Percentiles rank a stretch among this genome's conserved stretches.
These are phyloP conservation scores for Sugiyamaella castrensis DNA, from an alignment of 1,139 yeast species.

Conservation along the genomic window DNA sequence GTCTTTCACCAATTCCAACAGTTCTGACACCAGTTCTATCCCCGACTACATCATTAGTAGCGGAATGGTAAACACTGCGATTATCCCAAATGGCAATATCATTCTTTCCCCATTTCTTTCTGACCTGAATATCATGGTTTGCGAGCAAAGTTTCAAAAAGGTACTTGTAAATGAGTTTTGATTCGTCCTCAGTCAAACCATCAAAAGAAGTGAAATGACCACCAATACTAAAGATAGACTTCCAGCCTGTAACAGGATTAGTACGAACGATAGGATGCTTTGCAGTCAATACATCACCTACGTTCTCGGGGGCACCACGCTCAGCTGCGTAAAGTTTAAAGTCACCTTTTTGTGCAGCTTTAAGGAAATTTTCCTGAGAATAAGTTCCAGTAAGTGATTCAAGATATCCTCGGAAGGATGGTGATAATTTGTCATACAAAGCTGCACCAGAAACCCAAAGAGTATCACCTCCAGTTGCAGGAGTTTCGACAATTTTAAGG, in stretches of 20 bases:
- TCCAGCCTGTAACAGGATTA: slow-evolving; percentile 57
- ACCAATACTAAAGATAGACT: slow-evolving; percentile 45
- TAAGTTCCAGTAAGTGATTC: slow-evolving; percentile 38
- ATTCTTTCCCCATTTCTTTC: slow-evolving; percentile 54
- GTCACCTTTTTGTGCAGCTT: slow-evolving; percentile 28
- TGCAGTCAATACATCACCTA: slow-evolving; percentile 30
- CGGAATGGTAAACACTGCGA: slow-evolving; percentile 34
- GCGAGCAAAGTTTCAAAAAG: slow-evolving; percentile 43
- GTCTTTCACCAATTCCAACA: slow-evolving; percentile 29
- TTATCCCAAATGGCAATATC: slow-evolving; percentile 50
- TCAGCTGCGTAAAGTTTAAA: slow-evolving; percentile 39
- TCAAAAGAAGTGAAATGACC: slow-evolving; percentile 41
- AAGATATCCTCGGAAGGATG: slow-evolving; percentile 42
- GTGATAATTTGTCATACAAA: slow-evolving; percentile 47
- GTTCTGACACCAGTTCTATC: slow-evolving; percentile 29
- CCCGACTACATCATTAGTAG: slow-evolving; percentile 17
- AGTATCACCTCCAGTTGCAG: slow-evolving; percentile 47
- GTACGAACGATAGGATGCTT: slow-evolving; percentile 50
- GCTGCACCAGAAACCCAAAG: slow-evolving; percentile 48
- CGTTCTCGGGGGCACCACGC: slow-evolving; percentile 35
- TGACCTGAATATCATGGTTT: slow-evolving; percentile 47
- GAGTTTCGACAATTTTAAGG: slow-evolving; percentile 44
- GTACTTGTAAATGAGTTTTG: slow-evolving; percentile 42
- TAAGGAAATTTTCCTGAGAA: slow-evolving; percentile 32
- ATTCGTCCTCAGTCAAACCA: slow-evolving; percentile 44